phyloP scores from a whole-genome alignment of 345 rosid genomes.

The Dovyalis caffra region DNA sequence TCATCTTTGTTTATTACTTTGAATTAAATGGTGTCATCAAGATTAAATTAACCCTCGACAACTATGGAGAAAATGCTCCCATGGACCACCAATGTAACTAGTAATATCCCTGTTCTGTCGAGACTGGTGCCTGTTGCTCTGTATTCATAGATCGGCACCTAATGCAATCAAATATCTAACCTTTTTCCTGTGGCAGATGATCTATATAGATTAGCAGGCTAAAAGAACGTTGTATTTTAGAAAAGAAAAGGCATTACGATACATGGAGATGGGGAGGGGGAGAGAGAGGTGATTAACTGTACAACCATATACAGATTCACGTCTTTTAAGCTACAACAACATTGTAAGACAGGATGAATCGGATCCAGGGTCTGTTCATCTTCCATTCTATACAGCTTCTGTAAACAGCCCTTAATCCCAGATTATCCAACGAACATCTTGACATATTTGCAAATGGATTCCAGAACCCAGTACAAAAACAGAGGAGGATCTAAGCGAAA shows the following conservation, averaged over 20 bases:
- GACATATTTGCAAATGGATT: slow-evolving; percentile 22
- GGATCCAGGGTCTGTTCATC: slow-evolving; percentile 6
- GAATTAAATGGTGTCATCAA: too few species aligned
- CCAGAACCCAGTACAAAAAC: not conserved
- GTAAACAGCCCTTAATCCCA: slow-evolving; percentile 21
- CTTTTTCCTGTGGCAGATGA: too few species aligned
- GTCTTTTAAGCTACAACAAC: slow-evolving; percentile 2
- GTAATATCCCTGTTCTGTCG: not conserved
- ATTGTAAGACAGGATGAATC: not conserved
- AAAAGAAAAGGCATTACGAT: not conserved
- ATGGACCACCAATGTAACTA: not conserved
- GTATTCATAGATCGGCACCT: not conserved
- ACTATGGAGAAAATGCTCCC: not conserved
- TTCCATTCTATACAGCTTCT: slow-evolving; percentile 32
- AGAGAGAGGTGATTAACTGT: not conserved
- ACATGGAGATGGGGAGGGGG: not conserved
- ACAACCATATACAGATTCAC: slow-evolving; percentile 8
- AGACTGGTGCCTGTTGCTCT: not conserved
- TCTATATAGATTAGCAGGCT: not conserved
- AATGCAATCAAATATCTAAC: not conserved
- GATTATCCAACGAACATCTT: slow-evolving; percentile 17
- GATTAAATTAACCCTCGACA: not conserved
- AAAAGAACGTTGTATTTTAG: not conserved
- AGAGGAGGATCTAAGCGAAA: not conserved
- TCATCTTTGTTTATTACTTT: too few species aligned